A percentile compares a stretch with the other conserved stretches of the same genome.
Conservation (phyloP, 768 basidiomycete genomes). For the Dentipellis sp. region DNA sequence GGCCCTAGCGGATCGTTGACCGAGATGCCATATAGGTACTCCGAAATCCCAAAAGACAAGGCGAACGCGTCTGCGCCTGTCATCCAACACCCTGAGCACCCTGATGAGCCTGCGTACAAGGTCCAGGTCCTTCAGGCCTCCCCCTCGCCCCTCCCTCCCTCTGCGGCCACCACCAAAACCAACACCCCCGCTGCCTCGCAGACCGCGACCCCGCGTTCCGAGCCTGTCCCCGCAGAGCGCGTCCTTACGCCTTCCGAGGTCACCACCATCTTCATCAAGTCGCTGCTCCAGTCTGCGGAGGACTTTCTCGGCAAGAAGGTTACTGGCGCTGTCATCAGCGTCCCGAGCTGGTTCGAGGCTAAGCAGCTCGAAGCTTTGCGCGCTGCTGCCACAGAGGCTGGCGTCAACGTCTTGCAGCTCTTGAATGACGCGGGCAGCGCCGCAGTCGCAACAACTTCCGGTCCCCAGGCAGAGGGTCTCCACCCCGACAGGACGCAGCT, state of each 20-base stretch:
- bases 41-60: conserved; percentile 53
- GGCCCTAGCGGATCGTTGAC: not conserved
- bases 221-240: conserved; percentile 56
- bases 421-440: conserved; percentile 84
- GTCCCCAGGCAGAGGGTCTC: conserved; percentile 31
- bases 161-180: conserved; percentile 33
- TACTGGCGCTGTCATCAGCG: conserved; percentile 74
- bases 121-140: conserved; percentile 75
- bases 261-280: conserved; percentile 75
- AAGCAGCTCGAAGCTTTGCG: conserved; percentile 61
- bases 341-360: conserved; percentile 68
- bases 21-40: conserved; percentile 45
- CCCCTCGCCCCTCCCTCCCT: conserved; percentile 49
- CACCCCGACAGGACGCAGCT: conserved; percentile 65
- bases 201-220: conserved; percentile 63
- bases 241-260: conserved; percentile 79
- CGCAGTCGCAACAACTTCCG: conserved; percentile 34
- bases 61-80: conserved; percentile 54
- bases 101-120: conserved; percentile 75
- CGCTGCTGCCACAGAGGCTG: conserved; percentile 71
- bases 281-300: conserved; percentile 77
- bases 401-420: conserved; percentile 76
- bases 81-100: conserved; percentile 62
- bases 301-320: conserved; percentile 83
- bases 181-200: conserved; percentile 60